Conservation (phyloP, 495 filamentous ascomycete species). For the Podospora anserina region DNA sequence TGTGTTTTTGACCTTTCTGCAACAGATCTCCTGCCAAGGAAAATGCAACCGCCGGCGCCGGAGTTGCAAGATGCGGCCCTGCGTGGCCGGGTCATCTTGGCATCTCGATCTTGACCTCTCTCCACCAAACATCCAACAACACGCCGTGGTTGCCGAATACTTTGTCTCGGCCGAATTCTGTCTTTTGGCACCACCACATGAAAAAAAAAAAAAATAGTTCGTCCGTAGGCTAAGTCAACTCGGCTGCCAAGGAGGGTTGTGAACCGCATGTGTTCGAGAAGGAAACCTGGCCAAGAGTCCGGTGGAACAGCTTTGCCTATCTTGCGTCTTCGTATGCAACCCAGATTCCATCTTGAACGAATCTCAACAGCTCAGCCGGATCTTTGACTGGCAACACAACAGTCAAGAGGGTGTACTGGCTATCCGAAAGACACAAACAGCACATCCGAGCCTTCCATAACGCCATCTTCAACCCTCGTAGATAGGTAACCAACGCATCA, state of each 20-base stretch:
- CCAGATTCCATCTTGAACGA: background rate
- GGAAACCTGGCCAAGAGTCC: background rate
- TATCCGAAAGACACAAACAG: background rate
- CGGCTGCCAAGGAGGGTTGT: background rate
- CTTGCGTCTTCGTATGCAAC: background rate
- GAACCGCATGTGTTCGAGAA: background rate
- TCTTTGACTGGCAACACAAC: background rate
- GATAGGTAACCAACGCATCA: background rate
- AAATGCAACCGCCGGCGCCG: conserved; percentile 12
- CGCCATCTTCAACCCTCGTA: background rate
- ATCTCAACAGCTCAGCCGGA: background rate
- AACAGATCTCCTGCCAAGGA: background rate
- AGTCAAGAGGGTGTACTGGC: background rate
- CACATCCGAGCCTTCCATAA: background rate
- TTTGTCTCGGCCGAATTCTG: background rate
- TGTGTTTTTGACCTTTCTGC: conserved; percentile 1
- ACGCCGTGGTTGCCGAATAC: background rate
- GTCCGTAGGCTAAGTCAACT: background rate
- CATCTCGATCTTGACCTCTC: background rate
- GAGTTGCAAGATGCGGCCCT: background rate
- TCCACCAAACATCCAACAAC: background rate
- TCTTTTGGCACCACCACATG: background rate
- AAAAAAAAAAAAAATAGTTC: background rate
- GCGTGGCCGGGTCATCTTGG: background rate
- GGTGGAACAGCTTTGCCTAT: background rate